These are phyloP conservation scores for Candida qinlingensis DNA, from an alignment of 805 yeast genomes.

Conservation along the genomic window DNA sequence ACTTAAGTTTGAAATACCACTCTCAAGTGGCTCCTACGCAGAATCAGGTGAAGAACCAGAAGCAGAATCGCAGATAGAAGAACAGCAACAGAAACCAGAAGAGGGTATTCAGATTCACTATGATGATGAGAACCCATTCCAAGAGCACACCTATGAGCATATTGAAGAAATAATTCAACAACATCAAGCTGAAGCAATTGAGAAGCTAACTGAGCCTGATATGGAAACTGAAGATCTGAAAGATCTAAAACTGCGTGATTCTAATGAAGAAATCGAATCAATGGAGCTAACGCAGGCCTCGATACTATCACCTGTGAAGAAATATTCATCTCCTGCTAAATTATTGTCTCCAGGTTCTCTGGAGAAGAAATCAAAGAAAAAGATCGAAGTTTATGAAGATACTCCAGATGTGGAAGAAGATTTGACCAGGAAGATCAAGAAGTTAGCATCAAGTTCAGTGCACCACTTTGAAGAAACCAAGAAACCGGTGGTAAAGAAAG, in stretches of 20 bases:
- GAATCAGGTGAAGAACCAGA: not conserved
- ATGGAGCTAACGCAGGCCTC: constrained; percentile 16
- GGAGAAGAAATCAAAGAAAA: constrained; percentile 2
- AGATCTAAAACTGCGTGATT: not conserved
- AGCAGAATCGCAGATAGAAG: not conserved
- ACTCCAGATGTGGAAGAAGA: constrained; percentile 9
- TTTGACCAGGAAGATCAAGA: constrained; percentile 11
- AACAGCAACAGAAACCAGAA: constrained; percentile 2
- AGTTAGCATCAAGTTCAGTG: constrained; percentile 16
- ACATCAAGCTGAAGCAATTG: constrained; percentile 6
- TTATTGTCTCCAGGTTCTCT: constrained; percentile 15
- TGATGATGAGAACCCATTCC: constrained; percentile 20
- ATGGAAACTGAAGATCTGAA: not conserved
- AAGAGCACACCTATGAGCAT: constrained; percentile 6
- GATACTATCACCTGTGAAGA: constrained; percentile 20
- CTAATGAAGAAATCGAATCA: not conserved
- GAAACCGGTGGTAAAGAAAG: not conserved
- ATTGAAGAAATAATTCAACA: constrained; percentile 6
- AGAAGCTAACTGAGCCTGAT: constrained; percentile 9
- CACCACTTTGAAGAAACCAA: not conserved
- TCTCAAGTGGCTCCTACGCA: not conserved
- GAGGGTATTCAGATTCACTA: constrained; percentile 22
- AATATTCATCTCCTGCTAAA: constrained; percentile 17
- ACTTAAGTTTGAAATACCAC: not conserved
- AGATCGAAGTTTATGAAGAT: constrained; percentile 21